Evolutionary conservation across 176 grass and related monocot genomes (phyloP).

Genomic region (Paspalum vaginatum): DNA sequence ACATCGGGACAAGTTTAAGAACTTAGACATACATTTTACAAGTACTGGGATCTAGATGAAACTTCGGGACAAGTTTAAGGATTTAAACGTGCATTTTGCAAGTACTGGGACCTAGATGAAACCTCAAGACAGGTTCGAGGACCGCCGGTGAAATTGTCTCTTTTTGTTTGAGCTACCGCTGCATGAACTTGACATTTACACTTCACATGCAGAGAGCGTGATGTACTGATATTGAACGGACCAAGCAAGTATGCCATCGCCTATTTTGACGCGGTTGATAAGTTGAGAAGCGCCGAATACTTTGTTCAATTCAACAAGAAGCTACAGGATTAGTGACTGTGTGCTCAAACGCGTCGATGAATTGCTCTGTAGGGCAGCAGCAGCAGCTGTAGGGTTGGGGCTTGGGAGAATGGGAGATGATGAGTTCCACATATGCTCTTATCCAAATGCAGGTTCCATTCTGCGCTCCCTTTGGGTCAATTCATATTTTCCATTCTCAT

Average conservation of each 20-base stretch:
- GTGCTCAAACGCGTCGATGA: slow-evolving; percentile 40
- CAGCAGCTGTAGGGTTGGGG: no score
- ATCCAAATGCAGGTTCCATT: slow-evolving; percentile 51
- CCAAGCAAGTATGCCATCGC: slow-evolving; percentile 49
- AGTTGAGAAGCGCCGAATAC: slow-evolving; percentile 38
- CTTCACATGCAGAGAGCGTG: slow-evolving; percentile 55
- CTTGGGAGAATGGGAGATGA: no score
- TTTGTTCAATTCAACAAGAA: slow-evolving; percentile 57
- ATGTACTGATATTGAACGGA: slow-evolving; percentile 52
- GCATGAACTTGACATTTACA: background rate
- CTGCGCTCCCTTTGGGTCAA: background rate
- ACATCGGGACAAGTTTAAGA: no score
- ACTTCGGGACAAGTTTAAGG: no score
- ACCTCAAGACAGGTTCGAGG: no score
- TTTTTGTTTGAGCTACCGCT: background rate
- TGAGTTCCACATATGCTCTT: slow-evolving; percentile 63
- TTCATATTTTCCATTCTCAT: background rate
- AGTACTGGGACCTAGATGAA: no score
- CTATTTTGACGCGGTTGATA: slow-evolving; percentile 58
- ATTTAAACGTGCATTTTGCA: no score
- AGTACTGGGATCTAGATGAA: no score
- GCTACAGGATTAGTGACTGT: slow-evolving; percentile 24
- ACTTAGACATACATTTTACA: no score
- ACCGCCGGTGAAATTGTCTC: no score
- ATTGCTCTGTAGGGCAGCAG: slow-evolving; percentile 48